Conservation (phyloP, 768 basidiomycete genomes). For the Termitomyces sp. region DNA sequence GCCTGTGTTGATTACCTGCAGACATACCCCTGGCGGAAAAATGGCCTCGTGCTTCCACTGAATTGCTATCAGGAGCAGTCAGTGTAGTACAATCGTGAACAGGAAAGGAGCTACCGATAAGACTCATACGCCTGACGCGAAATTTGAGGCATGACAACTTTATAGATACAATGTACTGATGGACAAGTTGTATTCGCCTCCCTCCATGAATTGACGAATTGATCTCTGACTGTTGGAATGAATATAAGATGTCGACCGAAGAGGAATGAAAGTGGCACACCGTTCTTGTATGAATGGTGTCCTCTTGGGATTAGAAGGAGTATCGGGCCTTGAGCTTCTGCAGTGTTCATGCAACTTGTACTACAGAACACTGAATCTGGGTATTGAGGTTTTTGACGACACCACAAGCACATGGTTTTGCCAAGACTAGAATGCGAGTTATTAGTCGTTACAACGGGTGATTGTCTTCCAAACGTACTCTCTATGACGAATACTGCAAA, state of each 20-base stretch:
- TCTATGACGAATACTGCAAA: not conserved
- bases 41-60: conserved; percentile 41
- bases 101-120: conserved; percentile 38
- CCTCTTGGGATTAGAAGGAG: conserved; percentile 53
- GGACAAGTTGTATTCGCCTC: conserved; percentile 52
- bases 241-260: conserved; percentile 36
- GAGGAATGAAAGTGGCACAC: conserved; percentile 27
- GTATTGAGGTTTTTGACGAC: conserved; percentile 48
- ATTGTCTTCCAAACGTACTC: not conserved
- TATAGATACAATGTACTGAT: conserved; percentile 55
- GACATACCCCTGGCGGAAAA: conserved; percentile 34
- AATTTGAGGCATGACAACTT: conserved; percentile 46
- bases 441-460: not conserved
- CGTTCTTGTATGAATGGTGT: conserved; percentile 61
- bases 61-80: conserved; percentile 26
- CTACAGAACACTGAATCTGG: conserved; percentile 58
- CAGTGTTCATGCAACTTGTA: conserved; percentile 46
- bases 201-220: conserved; percentile 35
- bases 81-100: not conserved
- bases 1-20: conserved; percentile 64
- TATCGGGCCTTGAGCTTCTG: conserved; percentile 46
- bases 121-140: conserved; percentile 51
- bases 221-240: conserved; percentile 48
- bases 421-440: conserved; percentile 25
- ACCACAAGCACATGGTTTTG: conserved; percentile 54